These are phyloP conservation scores for Clavispora santaluciae DNA, from an alignment of 805 yeast species.

Conservation along the genomic window DNA sequence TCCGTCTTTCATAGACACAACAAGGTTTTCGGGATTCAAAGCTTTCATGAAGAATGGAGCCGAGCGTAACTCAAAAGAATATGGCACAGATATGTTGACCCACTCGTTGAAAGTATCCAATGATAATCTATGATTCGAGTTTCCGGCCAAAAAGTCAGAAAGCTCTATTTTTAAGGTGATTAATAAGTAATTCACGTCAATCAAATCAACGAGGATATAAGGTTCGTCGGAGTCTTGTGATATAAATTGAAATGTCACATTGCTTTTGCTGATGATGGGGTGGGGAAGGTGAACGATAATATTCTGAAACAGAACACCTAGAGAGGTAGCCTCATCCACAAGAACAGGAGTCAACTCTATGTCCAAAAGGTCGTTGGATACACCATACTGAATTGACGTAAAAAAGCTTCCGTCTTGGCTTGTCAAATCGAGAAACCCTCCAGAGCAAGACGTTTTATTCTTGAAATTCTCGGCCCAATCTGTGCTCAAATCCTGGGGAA, in stretches of 20 bases:
- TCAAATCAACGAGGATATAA: constrained; percentile 46
- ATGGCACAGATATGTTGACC: constrained; percentile 67
- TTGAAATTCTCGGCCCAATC: constrained; percentile 9
- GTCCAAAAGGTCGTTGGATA: constrained; percentile 28
- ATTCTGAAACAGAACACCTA: constrained; percentile 31
- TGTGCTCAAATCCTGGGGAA: not conserved
- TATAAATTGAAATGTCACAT: constrained; percentile 9
- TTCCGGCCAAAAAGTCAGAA: constrained; percentile 34
- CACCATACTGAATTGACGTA: constrained; percentile 16
- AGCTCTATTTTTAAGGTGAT: constrained; percentile 45
- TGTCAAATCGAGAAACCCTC: constrained; percentile 13
- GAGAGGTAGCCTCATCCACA: constrained; percentile 25
- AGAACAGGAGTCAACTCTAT: constrained; percentile 37
- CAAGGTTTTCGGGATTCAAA: constrained; percentile 38
- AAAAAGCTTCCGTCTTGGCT: constrained; percentile 13
- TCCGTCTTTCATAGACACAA: constrained; percentile 73
- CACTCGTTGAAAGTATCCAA: constrained; percentile 44
- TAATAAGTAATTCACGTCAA: constrained; percentile 48
- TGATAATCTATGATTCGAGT: constrained; percentile 15
- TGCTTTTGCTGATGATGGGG: constrained; percentile 13
- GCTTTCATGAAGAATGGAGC: constrained; percentile 50
- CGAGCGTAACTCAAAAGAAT: constrained; percentile 41
- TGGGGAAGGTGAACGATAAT: constrained; percentile 25
- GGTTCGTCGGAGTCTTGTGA: constrained; percentile 16
- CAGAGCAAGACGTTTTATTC: constrained; percentile 8